Conservation (phyloP, 1,139 yeast genomes). For the Pneumocystis murina region DNA sequence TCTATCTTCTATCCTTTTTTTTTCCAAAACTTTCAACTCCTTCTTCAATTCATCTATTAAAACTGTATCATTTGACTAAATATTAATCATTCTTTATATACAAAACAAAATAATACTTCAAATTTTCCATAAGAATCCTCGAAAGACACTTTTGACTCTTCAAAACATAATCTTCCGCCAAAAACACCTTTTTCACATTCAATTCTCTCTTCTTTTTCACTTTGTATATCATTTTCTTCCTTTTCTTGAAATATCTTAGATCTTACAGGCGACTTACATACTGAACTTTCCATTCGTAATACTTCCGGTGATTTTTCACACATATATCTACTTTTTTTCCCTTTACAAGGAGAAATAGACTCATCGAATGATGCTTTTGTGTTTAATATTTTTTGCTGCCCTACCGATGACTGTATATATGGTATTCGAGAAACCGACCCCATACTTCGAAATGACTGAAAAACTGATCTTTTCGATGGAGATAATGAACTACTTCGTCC, state of each 20-base stretch:
- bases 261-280: neutral
- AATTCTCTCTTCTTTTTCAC: too few species aligned
- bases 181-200: neutral
- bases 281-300: neutral
- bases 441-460: neutral
- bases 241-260: too few species aligned
- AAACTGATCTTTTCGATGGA: neutral
- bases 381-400: neutral
- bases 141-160: neutral
- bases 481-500: neutral
- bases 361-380: neutral
- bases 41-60: slow-evolving; percentile 18
- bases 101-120: neutral
- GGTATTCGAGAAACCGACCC: neutral
- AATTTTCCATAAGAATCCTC: neutral
- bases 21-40: slow-evolving; percentile 21
- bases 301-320: neutral
- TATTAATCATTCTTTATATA: neutral
- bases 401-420: neutral
- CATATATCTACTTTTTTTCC: neutral
- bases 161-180: slow-evolving; percentile 1
- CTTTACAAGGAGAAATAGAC: neutral
- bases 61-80: neutral
- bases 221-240: too few species aligned
- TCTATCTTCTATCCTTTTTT: slow-evolving; percentile 21